Base-by-base conservation (phyloP, 177 flowering plant species). In the Vitis hybrid region DNA sequence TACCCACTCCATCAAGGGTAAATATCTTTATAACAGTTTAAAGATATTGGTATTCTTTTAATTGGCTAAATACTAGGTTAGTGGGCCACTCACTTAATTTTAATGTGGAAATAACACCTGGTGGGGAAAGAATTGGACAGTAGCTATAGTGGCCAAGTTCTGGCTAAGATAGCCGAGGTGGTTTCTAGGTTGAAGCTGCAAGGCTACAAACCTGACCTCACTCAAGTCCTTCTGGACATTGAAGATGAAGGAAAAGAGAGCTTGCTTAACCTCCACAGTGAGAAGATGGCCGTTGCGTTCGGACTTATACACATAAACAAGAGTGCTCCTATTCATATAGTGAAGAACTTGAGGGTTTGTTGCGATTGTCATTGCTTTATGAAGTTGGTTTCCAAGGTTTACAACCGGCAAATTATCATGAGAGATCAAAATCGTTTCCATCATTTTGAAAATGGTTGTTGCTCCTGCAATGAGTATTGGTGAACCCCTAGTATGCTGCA, bases 391-490 rank as follows among this genome's bases (percentile, higher is more conserved):
- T 78, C 82, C 49, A 71, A 46, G 56, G 74, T 76, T 62, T 73
- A 78, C 46, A 56, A 66, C 27, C 66, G 65, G 4, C 16, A 46
- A 19, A 76, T 83, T 13, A 50, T 78, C 49, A 56, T 83, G 21
- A 74, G 82, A 64, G 86, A 83, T 52, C 79, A 74, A 60, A 74
- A 72, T 52, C 75, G 82, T 14, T 83, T 80, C 60, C 83, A 83
- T 65, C 75, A 67, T 60, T 82, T 82, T 56, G 65, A 60, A 14
- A 69, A 71, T 8, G 83, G 86, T 56, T 60, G 40, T 12, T 82
- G 81, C 61, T 82, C 83, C 46, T 82, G 83, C 51, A 74, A 70
- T 15, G 81, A 76, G 0, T 78, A 76, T 56, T 82, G 85, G 83
- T 78, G 68, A 74, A 19, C 51, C 21, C 21, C 1, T 21, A 46